Percentiles rank a stretch among this genome's conserved stretches.
Evolutionary conservation across 306 rosid species (phyloP).

Genomic region (Psophocarpus tetragonolobus): DNA sequence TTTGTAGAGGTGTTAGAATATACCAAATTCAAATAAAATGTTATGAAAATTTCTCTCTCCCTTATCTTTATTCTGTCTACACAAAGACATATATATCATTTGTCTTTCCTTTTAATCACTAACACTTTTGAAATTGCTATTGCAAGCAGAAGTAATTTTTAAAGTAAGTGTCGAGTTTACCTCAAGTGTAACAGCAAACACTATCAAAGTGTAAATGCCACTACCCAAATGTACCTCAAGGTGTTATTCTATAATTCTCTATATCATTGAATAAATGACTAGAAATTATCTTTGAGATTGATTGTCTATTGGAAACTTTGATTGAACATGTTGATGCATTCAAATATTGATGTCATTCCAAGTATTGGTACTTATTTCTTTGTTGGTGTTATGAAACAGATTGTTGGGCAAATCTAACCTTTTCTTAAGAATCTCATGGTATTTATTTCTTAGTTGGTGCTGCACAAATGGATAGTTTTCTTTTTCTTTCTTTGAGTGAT

Average conservation of each 20-base stretch:
- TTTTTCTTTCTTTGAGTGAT: slow-evolving; percentile 17
- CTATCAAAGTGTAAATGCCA: slow-evolving; percentile 75
- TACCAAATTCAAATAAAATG: slow-evolving; percentile 7
- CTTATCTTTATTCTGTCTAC: neutral
- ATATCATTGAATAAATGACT: slow-evolving; percentile 19
- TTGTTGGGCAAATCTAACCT: slow-evolving; percentile 73
- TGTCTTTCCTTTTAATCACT: slow-evolving; percentile 8
- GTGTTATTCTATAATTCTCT: slow-evolving; percentile 27
- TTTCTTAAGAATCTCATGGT: slow-evolving; percentile 73
- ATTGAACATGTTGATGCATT: slow-evolving; percentile 24
- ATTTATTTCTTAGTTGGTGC: slow-evolving; percentile 27
- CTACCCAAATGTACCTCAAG: slow-evolving; percentile 69
- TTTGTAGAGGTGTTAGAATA: slow-evolving; percentile 6
- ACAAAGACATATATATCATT: neutral
- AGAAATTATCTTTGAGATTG: slow-evolving; percentile 16
- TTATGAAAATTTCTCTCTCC: neutral
- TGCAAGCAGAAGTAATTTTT: slow-evolving; percentile 74
- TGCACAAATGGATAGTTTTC: slow-evolving; percentile 10
- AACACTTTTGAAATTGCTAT: slow-evolving; percentile 20
- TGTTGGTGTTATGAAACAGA: slow-evolving; percentile 47
- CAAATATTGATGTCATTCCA: neutral
- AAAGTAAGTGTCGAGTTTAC: slow-evolving; percentile 75
- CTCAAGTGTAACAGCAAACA: slow-evolving; percentile 73
- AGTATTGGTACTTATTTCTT: neutral
- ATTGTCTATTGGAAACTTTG: slow-evolving; percentile 7